Evolutionary conservation across 495 filamentous ascomycete genomes (phyloP).

Genomic region (Penicillium desertorum): DNA sequence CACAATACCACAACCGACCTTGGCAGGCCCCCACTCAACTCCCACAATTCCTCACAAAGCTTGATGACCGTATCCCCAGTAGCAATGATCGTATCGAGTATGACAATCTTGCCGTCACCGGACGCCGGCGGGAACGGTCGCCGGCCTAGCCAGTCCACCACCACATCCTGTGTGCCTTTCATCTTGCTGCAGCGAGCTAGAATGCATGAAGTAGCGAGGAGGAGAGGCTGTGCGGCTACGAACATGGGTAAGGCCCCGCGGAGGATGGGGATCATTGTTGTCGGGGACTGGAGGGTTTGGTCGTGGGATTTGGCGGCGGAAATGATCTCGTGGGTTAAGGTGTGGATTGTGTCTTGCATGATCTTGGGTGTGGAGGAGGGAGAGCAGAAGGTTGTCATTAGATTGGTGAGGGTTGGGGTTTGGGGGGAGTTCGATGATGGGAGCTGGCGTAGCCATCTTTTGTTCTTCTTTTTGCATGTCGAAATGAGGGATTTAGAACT

Average conservation of each 20-base stretch:
- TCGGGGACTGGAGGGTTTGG: conserved; percentile 5
- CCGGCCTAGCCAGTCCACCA: conserved; percentile 7
- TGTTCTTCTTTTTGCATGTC: not conserved
- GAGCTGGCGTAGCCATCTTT: not conserved
- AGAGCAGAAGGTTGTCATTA: conserved; percentile 6
- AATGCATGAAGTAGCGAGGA: conserved; percentile 1
- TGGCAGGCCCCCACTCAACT: not conserved
- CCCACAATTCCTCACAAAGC: conserved; percentile 4
- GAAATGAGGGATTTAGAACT: not conserved
- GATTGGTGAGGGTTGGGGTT: not conserved
- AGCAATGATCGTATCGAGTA: conserved; percentile 7
- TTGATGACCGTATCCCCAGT: conserved; percentile 2
- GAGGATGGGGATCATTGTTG: conserved; percentile 9
- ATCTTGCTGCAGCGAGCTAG: not conserved
- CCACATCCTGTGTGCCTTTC: conserved; percentile 5
- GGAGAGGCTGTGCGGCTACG: not conserved
- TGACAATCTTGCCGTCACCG: not conserved
- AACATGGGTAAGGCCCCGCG: conserved; percentile 6
- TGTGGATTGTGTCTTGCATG: conserved; percentile 11
- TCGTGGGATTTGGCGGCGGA: conserved; percentile 2
- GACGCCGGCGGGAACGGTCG: not conserved
- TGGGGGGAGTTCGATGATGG: conserved; percentile 5
- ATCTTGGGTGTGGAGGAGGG: not conserved
- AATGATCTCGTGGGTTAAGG: conserved; percentile 4
- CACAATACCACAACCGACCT: conserved; percentile 1